A percentile compares a stretch with the other conserved stretches of the same genome.
Conservation (phyloP, 75 land plant genomes). For the Selaginella moellendorffii region DNA sequence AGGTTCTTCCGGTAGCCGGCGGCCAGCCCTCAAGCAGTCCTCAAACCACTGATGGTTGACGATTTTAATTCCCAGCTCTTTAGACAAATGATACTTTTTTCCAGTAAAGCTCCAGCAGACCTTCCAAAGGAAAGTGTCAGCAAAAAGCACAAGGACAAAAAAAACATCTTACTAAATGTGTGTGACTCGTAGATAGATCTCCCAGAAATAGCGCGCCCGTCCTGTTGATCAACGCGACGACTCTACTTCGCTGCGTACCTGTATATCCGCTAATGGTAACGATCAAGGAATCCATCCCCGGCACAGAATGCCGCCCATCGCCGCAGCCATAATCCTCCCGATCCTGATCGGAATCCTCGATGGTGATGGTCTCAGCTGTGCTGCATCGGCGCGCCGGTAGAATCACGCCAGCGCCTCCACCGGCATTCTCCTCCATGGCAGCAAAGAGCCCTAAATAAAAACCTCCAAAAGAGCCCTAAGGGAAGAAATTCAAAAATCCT, state of each 20-base stretch:
- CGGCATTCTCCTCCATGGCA: no score
- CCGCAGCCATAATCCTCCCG: no score
- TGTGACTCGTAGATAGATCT: constrained; percentile 33
- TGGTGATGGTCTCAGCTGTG: no score
- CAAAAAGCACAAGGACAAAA: no score
- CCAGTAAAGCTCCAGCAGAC: constrained; percentile 75
- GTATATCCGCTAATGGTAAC: constrained; percentile 69
- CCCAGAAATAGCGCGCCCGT: constrained; percentile 72
- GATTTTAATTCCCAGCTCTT: constrained; percentile 25
- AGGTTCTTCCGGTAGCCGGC: constrained; percentile 39
- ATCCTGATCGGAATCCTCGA: no score
- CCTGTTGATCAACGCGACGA: constrained; percentile 55
- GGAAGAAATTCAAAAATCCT: no score
- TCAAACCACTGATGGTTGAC: constrained; percentile 79
- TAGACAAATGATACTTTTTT: constrained; percentile 44
- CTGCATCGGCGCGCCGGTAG: no score
- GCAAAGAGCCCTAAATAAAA: no score
- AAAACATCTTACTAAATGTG: constrained; percentile 52
- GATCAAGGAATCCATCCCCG: constrained; percentile 63
- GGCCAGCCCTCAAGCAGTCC: constrained; percentile 53
- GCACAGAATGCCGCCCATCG: no score
- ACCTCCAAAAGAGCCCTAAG: no score
- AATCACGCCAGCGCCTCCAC: no score
- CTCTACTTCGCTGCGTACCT: constrained; percentile 46
- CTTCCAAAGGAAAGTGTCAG: constrained; percentile 19